phyloP scores from a whole-genome alignment of 768 basidiomycete species.

The Lactifluus subvellereus region DNA sequence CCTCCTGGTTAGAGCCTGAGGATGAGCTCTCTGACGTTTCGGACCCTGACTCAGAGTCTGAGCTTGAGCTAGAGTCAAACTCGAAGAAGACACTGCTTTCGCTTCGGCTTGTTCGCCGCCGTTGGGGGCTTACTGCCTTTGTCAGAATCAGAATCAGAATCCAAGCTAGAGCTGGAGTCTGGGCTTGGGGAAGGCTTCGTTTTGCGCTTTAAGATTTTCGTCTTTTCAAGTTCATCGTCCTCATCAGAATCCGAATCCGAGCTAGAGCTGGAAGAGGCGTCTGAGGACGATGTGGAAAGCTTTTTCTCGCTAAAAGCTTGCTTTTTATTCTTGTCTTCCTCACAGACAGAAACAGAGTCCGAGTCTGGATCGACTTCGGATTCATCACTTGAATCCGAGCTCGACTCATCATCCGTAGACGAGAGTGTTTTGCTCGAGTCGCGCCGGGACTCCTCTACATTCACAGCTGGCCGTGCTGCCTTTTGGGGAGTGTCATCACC shows the following conservation, averaged over 20 bases:
- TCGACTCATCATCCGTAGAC: constrained; percentile 20
- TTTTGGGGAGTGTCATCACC: not conserved
- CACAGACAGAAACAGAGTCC: not conserved
- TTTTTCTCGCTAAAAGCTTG: constrained; percentile 1
- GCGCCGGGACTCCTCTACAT: not conserved
- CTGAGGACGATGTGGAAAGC: constrained; percentile 9
- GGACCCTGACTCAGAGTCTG: constrained; percentile 25
- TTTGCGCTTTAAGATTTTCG: constrained; percentile 11
- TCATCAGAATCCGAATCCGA: constrained; percentile 2
- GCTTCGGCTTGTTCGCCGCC: not conserved
- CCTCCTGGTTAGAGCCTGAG: constrained; percentile 4
- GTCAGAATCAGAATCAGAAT: constrained; percentile 10
- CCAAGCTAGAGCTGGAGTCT: constrained; percentile 25
- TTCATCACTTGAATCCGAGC: constrained; percentile 20
- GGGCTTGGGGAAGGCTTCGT: constrained; percentile 25
- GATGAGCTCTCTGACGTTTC: constrained; percentile 13
- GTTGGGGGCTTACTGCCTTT: constrained; percentile 23
- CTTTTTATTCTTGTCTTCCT: not conserved
- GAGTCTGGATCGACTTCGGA: constrained; percentile 1
- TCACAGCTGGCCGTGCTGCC: not conserved
- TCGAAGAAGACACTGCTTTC: not conserved
- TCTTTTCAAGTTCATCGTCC: not conserved
- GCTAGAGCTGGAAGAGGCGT: constrained; percentile 17
- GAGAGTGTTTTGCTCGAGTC: constrained; percentile 23
- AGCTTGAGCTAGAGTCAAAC: constrained; percentile 20